These are phyloP conservation scores for Neurospora intermedia DNA, from an alignment of 495 filamentous ascomycete species.

Conservation along the genomic window DNA sequence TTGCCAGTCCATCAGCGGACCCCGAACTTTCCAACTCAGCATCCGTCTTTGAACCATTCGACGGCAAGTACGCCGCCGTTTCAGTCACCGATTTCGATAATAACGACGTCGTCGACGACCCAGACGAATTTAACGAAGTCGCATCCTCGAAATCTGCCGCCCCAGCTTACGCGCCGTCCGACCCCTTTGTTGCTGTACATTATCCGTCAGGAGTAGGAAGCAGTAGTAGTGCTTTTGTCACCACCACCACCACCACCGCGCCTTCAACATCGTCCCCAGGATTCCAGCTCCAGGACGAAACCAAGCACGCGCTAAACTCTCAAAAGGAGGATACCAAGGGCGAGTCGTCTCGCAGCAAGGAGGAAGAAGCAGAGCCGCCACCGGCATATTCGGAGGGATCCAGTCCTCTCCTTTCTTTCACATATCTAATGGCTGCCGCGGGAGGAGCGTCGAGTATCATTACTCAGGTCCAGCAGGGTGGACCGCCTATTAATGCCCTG, in stretches of 20 bases:
- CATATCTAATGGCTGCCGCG: conserved; percentile 95
- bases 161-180: conserved; percentile 47
- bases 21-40: conserved; percentile 10
- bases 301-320: conserved; percentile 58
- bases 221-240: conserved; percentile 1
- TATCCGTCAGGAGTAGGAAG: background rate
- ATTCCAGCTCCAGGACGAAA: conserved; percentile 46
- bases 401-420: conserved; percentile 85
- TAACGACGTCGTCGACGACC: conserved; percentile 12
- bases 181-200: background rate
- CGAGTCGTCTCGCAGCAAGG: conserved; percentile 46
- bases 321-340: conserved; percentile 60
- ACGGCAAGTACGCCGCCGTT: conserved; percentile 37
- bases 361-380: conserved; percentile 84
- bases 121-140: background rate
- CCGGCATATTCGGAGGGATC: conserved; percentile 92
- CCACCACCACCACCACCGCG: conserved; percentile 24
- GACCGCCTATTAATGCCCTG: conserved; percentile 75
- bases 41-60: conserved; percentile 27
- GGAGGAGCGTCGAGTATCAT: conserved; percentile 96
- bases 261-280: conserved; percentile 25
- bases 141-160: conserved; percentile 33
- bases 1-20: conserved; percentile 26
- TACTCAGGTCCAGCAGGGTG: conserved; percentile 93
- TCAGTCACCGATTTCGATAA: conserved; percentile 27